Evolutionary conservation across 2,329 filamentous ascomycete genomes (phyloP), one percentile per base, ranked within the genome.

Genomic region (Pyrenochaeta sp.): DNA sequence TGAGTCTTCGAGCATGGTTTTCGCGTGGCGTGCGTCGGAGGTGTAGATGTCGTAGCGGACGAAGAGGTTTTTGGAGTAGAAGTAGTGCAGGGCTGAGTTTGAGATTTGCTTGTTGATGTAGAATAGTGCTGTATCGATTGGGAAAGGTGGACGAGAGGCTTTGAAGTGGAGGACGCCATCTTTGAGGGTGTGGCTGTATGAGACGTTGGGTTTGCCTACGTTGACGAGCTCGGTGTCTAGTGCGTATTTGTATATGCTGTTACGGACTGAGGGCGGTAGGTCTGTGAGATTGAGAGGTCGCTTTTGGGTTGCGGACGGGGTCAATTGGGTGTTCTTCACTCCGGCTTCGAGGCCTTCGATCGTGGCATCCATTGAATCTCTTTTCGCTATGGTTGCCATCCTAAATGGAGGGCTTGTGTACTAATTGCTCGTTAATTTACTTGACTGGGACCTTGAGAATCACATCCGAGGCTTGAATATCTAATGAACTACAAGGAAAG

Each of bases 151-250:
- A 1, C 74, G 61, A 1, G 74, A 77, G 9, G 74, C 58, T 12
- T 56, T 64, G 65, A 75, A 75, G 2, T 62, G 61, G 8, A 77
- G 58, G 2, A 66, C 49, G 19, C 54, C 64, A 37, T 67, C 58
- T 28, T 59, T 55, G 44, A 72, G 59, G 15, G 63, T 52, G 45
- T 72, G 68, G 0, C 58, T 71, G 51, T 77, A 77, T 4, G 73
- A 74, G 15, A 77, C 71, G 37, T 72, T 71, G 8, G 65, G 44
- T 15, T 65, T 47, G 42, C 67, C 67, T 8, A 66, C 57, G 47
- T 75, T 75, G 48, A 74, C 72, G n/a, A 73, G 61, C 39, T 77
- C 73, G 9, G 72, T 73, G 54, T 77, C 73, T 8, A 77, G 67
- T 22, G 69, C 56, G 59, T 75, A 66, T 30, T 64, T 66, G 64